Evolutionary conservation across 805 yeast genomes (phyloP).

Genomic region (Myxozyma mucilagina): DNA sequence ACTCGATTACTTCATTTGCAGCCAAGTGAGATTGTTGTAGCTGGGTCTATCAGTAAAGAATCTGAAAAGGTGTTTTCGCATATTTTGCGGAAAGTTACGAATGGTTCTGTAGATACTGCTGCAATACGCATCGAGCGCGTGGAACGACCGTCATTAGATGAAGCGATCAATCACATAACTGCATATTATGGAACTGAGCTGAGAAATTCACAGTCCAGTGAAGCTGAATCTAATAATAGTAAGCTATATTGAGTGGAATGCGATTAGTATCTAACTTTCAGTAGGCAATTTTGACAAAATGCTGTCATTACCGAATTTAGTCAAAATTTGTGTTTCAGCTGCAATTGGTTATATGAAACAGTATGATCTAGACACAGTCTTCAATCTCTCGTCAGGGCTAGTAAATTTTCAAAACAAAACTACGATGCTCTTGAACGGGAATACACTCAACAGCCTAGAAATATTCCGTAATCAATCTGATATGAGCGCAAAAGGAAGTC

Average conservation of each 20-base stretch:
- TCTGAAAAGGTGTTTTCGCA: constrained; percentile 36
- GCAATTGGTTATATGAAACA: constrained; percentile 58
- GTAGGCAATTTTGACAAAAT: constrained; percentile 33
- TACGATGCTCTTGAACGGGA: constrained; percentile 59
- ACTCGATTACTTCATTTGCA: constrained; percentile 71
- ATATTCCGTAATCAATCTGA: constrained; percentile 68
- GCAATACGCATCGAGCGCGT: constrained; percentile 28
- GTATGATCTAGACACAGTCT: constrained; percentile 60
- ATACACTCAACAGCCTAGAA: constrained; percentile 71
- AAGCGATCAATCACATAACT: constrained; percentile 10
- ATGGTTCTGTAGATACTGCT: constrained; percentile 6
- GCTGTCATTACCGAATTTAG: constrained; percentile 29
- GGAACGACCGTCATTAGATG: constrained; percentile 8
- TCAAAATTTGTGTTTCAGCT: constrained; percentile 48
- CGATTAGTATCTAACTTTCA: background rate
- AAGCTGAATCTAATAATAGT: constrained; percentile 1
- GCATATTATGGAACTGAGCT: constrained; percentile 11
- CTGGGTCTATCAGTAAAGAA: constrained; percentile 45
- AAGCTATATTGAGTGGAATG: background rate
- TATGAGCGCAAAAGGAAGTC: constrained; percentile 59
- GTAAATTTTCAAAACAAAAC: constrained; percentile 50
- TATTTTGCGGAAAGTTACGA: background rate
- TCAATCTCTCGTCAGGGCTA: constrained; percentile 54
- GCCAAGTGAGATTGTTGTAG: constrained; percentile 70
- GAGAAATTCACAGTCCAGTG: constrained; percentile 10